Conservation (phyloP, 257 asterid genomes). For the Agastache rugosa region DNA sequence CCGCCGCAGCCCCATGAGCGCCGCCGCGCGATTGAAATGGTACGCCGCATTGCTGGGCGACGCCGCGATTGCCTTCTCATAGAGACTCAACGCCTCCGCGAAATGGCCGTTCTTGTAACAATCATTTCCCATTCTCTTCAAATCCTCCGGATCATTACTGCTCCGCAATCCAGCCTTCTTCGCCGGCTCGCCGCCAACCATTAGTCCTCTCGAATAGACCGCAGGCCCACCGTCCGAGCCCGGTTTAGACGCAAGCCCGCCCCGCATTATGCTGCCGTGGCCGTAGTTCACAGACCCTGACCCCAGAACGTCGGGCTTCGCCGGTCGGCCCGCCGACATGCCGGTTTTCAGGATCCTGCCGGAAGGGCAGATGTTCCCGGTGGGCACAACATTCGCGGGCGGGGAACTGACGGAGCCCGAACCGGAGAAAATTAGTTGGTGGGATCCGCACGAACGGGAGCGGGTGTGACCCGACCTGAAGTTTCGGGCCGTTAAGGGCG, state of each 20-base stretch:
- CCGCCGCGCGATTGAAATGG: conserved; percentile 80
- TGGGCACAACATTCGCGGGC: conserved; percentile 52
- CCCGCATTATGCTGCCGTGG: conserved; percentile 85
- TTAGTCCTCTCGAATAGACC: conserved; percentile 46
- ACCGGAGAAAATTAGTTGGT: conserved; percentile 55
- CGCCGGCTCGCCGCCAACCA: conserved; percentile 49
- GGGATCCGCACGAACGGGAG: conserved; percentile 65
- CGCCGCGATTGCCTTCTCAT: conserved; percentile 75
- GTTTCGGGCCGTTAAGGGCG: conserved; percentile 50
- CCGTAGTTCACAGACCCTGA: conserved; percentile 70
- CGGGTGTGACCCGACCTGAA: conserved; percentile 55
- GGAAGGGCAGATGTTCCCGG: conserved; percentile 83
- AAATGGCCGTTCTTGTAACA: conserved; percentile 61
- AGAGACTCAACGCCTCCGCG: conserved; percentile 63
- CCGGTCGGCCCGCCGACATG: conserved; percentile 48
- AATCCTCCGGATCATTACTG: conserved; percentile 71
- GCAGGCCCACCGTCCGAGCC: conserved; percentile 36
- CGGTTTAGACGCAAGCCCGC: conserved; percentile 48
- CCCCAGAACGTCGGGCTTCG: conserved; percentile 67
- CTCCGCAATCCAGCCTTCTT: conserved; percentile 39
- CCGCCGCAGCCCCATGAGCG: conserved; percentile 67
- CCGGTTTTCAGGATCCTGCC: conserved; percentile 68
- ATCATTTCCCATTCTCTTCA: conserved; percentile 74
- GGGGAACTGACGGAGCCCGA: conserved; percentile 64
- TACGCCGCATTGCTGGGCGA: conserved; percentile 70